A percentile compares a stretch with the other conserved stretches of the same genome.
Evolutionary conservation across 208 protist species (phyloP).

Genomic region (Porcisia deanei): DNA sequence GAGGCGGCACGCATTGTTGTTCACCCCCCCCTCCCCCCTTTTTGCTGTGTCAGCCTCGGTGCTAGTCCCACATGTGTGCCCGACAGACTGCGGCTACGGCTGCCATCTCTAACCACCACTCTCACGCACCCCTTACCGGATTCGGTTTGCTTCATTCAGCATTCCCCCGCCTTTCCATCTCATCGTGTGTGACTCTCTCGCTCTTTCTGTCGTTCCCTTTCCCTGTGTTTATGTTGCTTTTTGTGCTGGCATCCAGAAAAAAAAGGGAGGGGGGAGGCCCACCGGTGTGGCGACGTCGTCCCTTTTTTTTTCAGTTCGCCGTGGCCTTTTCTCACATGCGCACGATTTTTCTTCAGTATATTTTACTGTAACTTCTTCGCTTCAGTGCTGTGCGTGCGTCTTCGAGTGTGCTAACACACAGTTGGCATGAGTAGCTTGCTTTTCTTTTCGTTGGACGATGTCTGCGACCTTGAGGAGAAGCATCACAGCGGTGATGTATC

Average conservation of each 20-base stretch:
- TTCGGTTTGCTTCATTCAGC: not conserved
- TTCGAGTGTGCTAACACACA: not conserved
- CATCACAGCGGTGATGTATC: not conserved
- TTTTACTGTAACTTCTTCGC: not conserved
- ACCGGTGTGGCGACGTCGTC: not conserved
- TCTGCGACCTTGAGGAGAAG: constrained; percentile 21
- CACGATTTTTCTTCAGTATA: not conserved
- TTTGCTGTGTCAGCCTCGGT: not conserved
- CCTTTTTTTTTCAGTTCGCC: not conserved
- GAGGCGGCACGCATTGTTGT: not conserved
- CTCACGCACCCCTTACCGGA: not conserved
- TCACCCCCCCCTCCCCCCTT: too few relatives aligned
- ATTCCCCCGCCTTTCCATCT: not conserved
- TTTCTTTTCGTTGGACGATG: constrained; percentile 24
- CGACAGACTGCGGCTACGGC: not conserved
- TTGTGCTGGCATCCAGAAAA: not conserved
- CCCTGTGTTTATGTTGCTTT: not conserved
- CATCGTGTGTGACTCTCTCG: not conserved
- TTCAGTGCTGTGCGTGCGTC: not conserved
- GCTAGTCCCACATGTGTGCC: not conserved
- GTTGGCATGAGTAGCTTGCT: constrained; percentile 18
- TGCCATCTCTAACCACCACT: not conserved
- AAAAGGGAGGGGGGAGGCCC: not conserved
- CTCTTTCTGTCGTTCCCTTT: not conserved
- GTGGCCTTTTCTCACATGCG: not conserved